Base-by-base conservation (phyloP, 257 asterid genomes). In the Craterostigma plantagineum region DNA sequence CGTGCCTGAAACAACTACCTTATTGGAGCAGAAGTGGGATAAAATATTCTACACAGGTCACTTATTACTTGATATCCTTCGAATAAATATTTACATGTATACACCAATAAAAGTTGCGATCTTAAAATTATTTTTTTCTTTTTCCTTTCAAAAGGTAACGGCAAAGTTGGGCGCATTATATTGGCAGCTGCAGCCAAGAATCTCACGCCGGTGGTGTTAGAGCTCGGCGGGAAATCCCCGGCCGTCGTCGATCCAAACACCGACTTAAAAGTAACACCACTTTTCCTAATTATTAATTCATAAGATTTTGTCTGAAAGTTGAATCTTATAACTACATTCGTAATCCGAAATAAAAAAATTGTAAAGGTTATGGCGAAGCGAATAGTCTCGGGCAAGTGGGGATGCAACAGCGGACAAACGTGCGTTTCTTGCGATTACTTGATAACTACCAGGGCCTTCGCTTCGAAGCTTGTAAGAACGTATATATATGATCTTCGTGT, bases 201-300 rank as follows among this genome's bases (percentile, higher is more conserved):
- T 68, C 90, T 85, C 12, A 85, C 96, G 7, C 96, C 94, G 15
- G 91, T 81, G 50, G 52, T 63, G 50, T 67, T 85, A 71, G 96
- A 81, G 75, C 91, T 85, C 30, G 96, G 96, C 12, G 96, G 96
- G 47, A 85, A 85, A 69, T 75, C 77, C 46, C 94, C 96, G 0
- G 59, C 43, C 7, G 61, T 85, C 39, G 91, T 85, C 60, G 93
- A 85, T 65, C 63, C 90, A 7, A 50, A 81, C 50, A 57, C 61
- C 57, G 63, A 81, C 52, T 44, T 77, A 43, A 63, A 71, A 45
- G 96, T 85, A 75, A 39, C n/a, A n/a, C n/a, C n/a, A n/a, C n/a
- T n/a, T n/a, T n/a, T n/a, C n/a, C 4, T 23, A 23, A 2, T 23
- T 23, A 2, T 2, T n/a, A n/a, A 23, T 39, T 17, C 14, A 39